A percentile compares a stretch with the other conserved stretches of the same genome.
Evolutionary conservation across 495 filamentous ascomycete genomes (phyloP).

Genomic region (Aspergillus diversus): DNA sequence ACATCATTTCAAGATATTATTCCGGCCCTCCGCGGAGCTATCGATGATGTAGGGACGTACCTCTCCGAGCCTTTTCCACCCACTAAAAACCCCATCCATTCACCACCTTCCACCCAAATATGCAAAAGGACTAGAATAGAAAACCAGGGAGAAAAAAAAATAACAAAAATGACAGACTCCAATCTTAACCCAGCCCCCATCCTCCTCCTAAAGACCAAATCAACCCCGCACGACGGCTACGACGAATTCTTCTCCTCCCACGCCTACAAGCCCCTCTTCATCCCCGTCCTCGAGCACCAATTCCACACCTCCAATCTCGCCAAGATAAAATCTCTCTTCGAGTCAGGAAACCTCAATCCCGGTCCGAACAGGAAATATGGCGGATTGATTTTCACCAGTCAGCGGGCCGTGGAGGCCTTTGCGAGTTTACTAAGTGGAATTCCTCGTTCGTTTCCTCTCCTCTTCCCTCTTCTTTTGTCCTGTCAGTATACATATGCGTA

Average conservation of each 20-base stretch:
- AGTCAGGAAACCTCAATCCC: conserved; percentile 30
- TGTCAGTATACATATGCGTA: neutral
- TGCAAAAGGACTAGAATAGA: conserved; percentile 1
- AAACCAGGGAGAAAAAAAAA: conserved; percentile 4
- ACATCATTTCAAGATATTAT: neutral
- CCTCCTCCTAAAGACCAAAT: conserved; percentile 86
- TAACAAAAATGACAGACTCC: neutral
- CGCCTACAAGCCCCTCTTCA: conserved; percentile 62
- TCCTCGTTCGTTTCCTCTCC: conserved; percentile 45
- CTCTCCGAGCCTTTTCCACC: conserved; percentile 7
- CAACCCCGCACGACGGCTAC: conserved; percentile 77
- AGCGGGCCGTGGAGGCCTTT: conserved; percentile 90
- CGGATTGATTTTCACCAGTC: conserved; percentile 90
- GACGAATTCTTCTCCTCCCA: conserved; percentile 67
- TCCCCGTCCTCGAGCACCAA: conserved; percentile 82
- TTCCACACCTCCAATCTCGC: conserved; percentile 53
- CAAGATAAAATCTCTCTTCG: conserved; percentile 46
- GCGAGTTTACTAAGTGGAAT: conserved; percentile 61
- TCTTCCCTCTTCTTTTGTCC: conserved; percentile 52
- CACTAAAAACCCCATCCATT: conserved; percentile 19
- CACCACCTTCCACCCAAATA: conserved; percentile 4
- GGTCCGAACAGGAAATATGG: conserved; percentile 59
- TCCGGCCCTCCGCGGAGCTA: conserved; percentile 14
- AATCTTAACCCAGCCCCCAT: conserved; percentile 35
- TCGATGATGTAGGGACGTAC: too few species aligned